Evolutionary conservation across 805 yeast genomes (phyloP), one percentile per base, ranked within the genome.

Genomic region (Wickerhamomyces mucosus): DNA sequence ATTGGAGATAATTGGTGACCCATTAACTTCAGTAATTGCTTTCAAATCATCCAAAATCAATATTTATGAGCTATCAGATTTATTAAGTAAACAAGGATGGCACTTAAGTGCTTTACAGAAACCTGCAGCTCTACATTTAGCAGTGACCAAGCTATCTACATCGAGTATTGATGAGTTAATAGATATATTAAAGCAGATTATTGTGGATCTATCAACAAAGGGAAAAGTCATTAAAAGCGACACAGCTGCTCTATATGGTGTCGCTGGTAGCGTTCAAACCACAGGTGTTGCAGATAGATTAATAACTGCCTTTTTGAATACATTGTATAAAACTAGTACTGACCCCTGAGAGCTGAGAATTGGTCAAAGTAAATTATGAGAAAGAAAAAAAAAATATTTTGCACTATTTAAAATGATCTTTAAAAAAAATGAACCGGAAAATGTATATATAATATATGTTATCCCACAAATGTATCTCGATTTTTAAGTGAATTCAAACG

Each of bases 241-340:
- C 36, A 84, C 95, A 2, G 92, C 95, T 12, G 95, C 92, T 4
- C 51, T 89, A 27, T 89, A 89, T 49, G 98, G 98, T 43, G 94
- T 89, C 28, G 97, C 97, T 3, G 96, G 96, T 7, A 82, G 92
- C 48, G 73, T 92, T 15, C 63, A 71, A 35, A 85, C 96, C 0
- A 69, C 76, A 0, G 92, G 94, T 3, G 75, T 92, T 11, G 96
- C 86, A 9, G 94, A 81, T 37, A 66, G 69, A 34, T 56, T 89
- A 9, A 80, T 89, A 25, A 79, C 70, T 11, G 88, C 81, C 0
- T 89, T 89, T 51, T 58, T 92, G 18, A 95, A 92, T 51, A 65
- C 83, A 7, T 51, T 92, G 27, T 89, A 85, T 55, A 80, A 84
- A 27, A 15, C 17, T 7, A 26, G 28, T 20, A 9, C 22, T n/a